Evolutionary conservation across 768 basidiomycete genomes (phyloP).

Genomic region (Lentinula sp.): DNA sequence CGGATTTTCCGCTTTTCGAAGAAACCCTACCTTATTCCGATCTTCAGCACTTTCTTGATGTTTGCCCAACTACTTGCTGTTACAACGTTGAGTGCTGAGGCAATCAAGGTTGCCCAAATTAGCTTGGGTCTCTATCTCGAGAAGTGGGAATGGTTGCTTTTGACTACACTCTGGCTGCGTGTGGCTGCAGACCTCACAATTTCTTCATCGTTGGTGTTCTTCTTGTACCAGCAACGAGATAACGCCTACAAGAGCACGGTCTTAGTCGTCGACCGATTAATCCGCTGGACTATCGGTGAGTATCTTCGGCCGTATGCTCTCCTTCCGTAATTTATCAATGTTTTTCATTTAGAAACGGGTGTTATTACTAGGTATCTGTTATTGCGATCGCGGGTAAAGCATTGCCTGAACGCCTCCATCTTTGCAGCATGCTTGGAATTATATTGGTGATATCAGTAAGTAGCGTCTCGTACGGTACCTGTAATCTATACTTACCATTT

Average conservation of each 20-base stretch:
- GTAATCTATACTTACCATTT: not conserved
- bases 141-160: slow-evolving; percentile 5
- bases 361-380: not conserved
- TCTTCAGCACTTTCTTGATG: slow-evolving; percentile 1
- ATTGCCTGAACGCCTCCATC: not conserved
- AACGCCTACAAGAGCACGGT: slow-evolving; percentile 4
- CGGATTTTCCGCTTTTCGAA: not conserved
- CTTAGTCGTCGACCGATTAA: not conserved
- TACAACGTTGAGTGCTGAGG: not conserved
- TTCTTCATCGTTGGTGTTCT: not conserved
- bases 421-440: slow-evolving; percentile 2
- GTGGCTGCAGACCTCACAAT: slow-evolving; percentile 1
- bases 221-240: not conserved
- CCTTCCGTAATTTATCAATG: not conserved
- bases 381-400: not conserved
- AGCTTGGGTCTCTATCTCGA: not conserved
- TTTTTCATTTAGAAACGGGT: not conserved
- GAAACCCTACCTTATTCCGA: not conserved
- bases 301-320: not conserved
- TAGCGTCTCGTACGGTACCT: not conserved
- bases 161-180: slow-evolving; percentile 1
- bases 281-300: slow-evolving; percentile 1
- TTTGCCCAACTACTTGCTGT: slow-evolving; percentile 2
- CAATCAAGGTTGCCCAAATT: not conserved
- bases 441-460: slow-evolving; percentile 1